These are phyloP conservation scores for Alternaria postmessia DNA, from an alignment of 2,329 filamentous ascomycete species.

Conservation along the genomic window DNA sequence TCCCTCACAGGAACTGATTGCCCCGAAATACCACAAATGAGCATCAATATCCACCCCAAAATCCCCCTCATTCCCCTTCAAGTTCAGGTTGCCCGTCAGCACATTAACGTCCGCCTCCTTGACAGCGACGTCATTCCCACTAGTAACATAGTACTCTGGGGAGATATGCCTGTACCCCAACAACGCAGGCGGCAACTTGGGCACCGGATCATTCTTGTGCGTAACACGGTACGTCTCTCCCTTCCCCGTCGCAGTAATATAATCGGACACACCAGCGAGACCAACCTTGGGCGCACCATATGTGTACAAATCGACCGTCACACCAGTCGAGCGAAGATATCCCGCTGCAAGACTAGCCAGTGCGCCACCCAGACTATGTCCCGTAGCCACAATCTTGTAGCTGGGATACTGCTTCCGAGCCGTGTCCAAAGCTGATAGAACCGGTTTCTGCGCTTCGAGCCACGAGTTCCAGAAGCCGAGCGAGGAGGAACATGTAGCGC, in stretches of 20 bases:
- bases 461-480: conserved; percentile 68
- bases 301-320: conserved; percentile 66
- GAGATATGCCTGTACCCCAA: conserved; percentile 71
- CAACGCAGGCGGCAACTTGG: conserved; percentile 69
- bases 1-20: conserved; percentile 44
- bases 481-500: conserved; percentile 61
- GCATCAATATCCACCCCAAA: conserved; percentile 36
- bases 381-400: conserved; percentile 67
- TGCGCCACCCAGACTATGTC: conserved; percentile 74
- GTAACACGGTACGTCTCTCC: conserved; percentile 69
- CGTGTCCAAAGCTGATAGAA: conserved; percentile 55
- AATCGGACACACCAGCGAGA: conserved; percentile 63
- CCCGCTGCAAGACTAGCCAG: conserved; percentile 68
- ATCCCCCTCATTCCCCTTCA: conserved; percentile 44
- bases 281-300: conserved; percentile 74
- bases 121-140: conserved; percentile 31
- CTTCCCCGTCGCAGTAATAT: conserved; percentile 62
- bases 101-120: conserved; percentile 32
- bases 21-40: conserved; percentile 50
- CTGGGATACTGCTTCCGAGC: conserved; percentile 59
- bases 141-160: conserved; percentile 68
- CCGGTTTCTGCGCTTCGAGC: conserved; percentile 59
- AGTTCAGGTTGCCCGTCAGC: conserved; percentile 29
- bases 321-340: conserved; percentile 61
- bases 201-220: conserved; percentile 72